phyloP scores from a whole-genome alignment of 2,329 filamentous ascomycete genomes.

The Trichophyton rubrum region DNA sequence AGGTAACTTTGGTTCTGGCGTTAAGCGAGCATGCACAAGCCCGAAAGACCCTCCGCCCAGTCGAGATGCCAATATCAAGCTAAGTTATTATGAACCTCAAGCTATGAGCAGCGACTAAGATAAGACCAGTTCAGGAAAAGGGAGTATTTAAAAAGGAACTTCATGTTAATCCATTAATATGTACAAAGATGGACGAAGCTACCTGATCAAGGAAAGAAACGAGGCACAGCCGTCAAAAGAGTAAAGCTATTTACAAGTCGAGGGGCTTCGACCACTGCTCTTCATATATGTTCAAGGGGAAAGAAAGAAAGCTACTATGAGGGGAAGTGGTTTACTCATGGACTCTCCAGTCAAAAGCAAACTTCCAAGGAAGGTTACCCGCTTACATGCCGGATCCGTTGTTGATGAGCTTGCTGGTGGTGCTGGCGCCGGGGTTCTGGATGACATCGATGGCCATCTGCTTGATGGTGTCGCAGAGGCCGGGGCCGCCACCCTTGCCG shows the following conservation, averaged over 20 bases:
- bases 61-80: not conserved
- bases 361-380: not conserved
- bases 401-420: constrained; percentile 20
- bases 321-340: not conserved
- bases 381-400: constrained; percentile 13
- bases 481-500: constrained; percentile 35
- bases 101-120: not conserved
- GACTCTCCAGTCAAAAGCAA: not conserved
- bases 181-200: not conserved
- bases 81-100: not conserved
- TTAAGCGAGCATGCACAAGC: not conserved
- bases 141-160: not conserved
- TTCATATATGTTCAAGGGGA: not conserved
- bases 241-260: not conserved
- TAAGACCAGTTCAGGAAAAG: not conserved
- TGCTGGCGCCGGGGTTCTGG: constrained; percentile 14
- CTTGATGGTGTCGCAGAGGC: constrained; percentile 40
- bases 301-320: not conserved
- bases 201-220: not conserved
- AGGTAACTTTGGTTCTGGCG: not conserved
- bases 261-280: not conserved
- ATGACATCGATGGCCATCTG: constrained; percentile 33
- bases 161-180: not conserved
- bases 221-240: not conserved
- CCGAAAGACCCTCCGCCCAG: not conserved